Evolutionary conservation across 352 stramenopile genomes (phyloP), one percentile per base, ranked within the genome.

Genomic region (Blastocystis sp.): DNA sequence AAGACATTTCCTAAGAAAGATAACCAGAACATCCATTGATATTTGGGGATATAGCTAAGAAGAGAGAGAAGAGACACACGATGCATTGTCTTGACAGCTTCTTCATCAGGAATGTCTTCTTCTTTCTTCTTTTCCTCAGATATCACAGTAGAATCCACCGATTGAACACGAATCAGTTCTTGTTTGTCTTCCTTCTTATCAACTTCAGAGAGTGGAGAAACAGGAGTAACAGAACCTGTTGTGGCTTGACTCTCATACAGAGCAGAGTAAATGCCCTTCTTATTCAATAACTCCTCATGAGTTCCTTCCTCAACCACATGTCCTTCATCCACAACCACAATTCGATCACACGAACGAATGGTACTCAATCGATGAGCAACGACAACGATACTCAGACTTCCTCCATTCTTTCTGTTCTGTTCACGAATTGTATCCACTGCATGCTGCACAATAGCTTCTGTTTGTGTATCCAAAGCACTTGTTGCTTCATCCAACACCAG

Each of bases 301-400:
- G 92, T 95, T 5, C 95, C 95, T 16, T 93, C 88, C 88, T 98
- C 95, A 2, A 95, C 91, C 24, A 98, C 94, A 27, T 85, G 88
- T 3, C 95, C 95, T 21, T 93, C 89, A 19, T 94, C 90, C 80
- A 98, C 90, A 14, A 98, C 95, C 24, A 94, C 92, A 75, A 98
- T 98, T 43, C 92, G 90, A 88, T 97, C n/a, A n/a, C n/a, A n/a
- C n/a, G n/a, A n/a, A n/a, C n/a, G n/a, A n/a, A n/a, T n/a, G n/a
- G n/a, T n/a, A n/a, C n/a, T n/a, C n/a, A n/a, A n/a, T n/a, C n/a
- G n/a, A n/a, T n/a, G n/a, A n/a, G n/a, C n/a, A n/a, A n/a, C n/a
- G n/a, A n/a, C n/a, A n/a, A n/a, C n/a, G n/a, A n/a, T n/a, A n/a
- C n/a, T n/a, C n/a, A n/a, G n/a, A n/a, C n/a, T n/a, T n/a, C n/a